Percentiles rank a stretch among this genome's conserved stretches.
These are phyloP conservation scores for Cicer pinnatifidum DNA, from an alignment of 306 rosid species.

Conservation along the genomic window DNA sequence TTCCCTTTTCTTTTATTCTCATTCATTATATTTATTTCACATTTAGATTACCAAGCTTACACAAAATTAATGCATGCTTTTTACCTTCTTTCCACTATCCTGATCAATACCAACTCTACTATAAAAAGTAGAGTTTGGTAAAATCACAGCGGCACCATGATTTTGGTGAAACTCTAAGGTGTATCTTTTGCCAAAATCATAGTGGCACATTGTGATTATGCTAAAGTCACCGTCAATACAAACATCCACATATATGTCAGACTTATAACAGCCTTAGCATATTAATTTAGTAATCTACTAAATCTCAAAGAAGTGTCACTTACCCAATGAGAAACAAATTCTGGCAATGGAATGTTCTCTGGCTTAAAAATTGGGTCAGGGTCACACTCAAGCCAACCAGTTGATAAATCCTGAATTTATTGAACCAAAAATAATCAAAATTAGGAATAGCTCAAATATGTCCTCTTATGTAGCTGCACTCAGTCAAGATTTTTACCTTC, in stretches of 20 bases:
- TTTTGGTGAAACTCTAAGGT: too few species aligned
- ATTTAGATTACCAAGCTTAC: slow-evolving; percentile 19
- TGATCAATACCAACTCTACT: slow-evolving; percentile 13
- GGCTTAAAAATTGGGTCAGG: slow-evolving; percentile 90
- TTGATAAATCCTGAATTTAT: slow-evolving; percentile 82
- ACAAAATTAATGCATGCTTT: slow-evolving; percentile 17
- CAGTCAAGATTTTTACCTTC: slow-evolving; percentile 65
- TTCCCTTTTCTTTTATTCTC: not conserved
- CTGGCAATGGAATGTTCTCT: slow-evolving; percentile 65
- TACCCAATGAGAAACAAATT: slow-evolving; percentile 72
- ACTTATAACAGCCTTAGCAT: not conserved
- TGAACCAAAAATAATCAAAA: slow-evolving; percentile 40
- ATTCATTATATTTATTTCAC: not conserved
- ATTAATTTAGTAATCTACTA: not conserved
- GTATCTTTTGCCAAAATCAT: too few species aligned
- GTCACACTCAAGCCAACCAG: slow-evolving; percentile 92
- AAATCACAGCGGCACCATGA: too few species aligned
- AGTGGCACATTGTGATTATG: too few species aligned
- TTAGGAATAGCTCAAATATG: slow-evolving; percentile 25
- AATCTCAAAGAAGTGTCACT: slow-evolving; percentile 43
- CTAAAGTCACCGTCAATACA: too few species aligned
- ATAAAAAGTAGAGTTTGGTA: too few species aligned
- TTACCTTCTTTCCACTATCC: slow-evolving; percentile 4
- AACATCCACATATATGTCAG: not conserved
- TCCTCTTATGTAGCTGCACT: slow-evolving; percentile 18